phyloP scores from a whole-genome alignment of 2,329 filamentous ascomycete genomes.

The Tolypocladium endophyticum region DNA sequence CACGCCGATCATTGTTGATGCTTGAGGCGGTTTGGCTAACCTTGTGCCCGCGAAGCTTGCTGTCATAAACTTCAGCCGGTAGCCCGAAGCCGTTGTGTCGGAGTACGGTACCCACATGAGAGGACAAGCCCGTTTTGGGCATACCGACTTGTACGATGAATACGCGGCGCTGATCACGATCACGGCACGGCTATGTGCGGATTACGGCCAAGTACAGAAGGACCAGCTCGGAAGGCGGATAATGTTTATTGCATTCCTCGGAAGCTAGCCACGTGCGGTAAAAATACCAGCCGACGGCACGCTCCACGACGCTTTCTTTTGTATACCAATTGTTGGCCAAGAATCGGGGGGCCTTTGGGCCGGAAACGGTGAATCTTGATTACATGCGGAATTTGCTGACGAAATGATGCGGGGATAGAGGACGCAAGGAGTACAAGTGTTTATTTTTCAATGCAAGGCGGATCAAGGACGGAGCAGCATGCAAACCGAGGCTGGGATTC shows the following conservation, averaged over 20 bases:
- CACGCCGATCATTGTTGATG: background rate
- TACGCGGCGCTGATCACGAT: background rate
- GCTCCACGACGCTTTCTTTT: slow-evolving; percentile 3
- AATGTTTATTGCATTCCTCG: background rate
- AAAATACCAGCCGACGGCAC: slow-evolving; percentile 4
- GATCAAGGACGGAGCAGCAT: background rate
- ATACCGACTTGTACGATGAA: background rate
- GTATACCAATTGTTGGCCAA: slow-evolving; percentile 2
- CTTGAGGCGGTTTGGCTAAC: background rate
- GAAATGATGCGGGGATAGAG: slow-evolving; percentile 7
- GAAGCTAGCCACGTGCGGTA: background rate
- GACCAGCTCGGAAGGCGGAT: background rate
- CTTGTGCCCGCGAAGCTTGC: slow-evolving; percentile 26
- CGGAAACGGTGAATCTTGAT: background rate
- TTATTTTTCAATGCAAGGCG: background rate
- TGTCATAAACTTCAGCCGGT: slow-evolving; percentile 39
- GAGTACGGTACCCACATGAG: background rate
- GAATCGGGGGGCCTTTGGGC: slow-evolving; percentile 1
- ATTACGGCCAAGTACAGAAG: background rate
- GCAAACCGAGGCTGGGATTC: background rate
- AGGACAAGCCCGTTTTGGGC: background rate
- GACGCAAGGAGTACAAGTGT: slow-evolving; percentile 7
- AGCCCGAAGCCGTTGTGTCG: slow-evolving; percentile 2
- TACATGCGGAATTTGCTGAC: background rate
- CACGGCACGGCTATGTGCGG: background rate